A percentile compares a stretch with the other conserved stretches of the same genome.
These are phyloP conservation scores for Podaxis sp. DNA, from an alignment of 768 basidiomycete genomes.

Conservation along the genomic window DNA sequence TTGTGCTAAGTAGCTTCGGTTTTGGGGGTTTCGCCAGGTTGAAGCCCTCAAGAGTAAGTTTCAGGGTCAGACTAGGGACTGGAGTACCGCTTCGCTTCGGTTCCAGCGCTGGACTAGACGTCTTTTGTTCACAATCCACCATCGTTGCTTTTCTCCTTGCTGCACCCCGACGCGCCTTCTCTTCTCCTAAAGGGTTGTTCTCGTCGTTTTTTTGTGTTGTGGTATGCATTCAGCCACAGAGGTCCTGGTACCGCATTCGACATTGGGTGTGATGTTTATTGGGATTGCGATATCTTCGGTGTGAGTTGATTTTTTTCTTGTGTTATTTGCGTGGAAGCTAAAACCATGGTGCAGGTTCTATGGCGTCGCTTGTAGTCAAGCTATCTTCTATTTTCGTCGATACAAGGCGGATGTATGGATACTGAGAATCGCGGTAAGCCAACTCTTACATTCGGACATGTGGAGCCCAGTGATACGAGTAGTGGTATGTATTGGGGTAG, in stretches of 20 bases:
- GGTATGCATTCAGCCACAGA: background rate
- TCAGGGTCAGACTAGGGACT: no score
- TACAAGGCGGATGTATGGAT: conserved; percentile 7
- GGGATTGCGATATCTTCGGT: conserved; percentile 10
- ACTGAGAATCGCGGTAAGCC: conserved; percentile 8
- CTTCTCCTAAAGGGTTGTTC: background rate
- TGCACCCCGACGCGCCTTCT: background rate
- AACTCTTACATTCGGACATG: background rate
- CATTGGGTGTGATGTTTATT: conserved; percentile 14
- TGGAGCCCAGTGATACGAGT: background rate
- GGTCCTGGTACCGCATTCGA: background rate
- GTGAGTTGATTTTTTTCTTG: background rate
- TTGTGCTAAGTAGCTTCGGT: no score
- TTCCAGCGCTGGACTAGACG: no score
- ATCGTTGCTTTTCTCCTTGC: background rate
- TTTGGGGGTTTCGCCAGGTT: no score
- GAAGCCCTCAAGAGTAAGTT: no score
- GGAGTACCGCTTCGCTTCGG: no score
- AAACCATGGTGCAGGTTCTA: conserved; percentile 7
- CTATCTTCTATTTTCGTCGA: conserved; percentile 14
- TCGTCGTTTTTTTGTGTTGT: background rate
- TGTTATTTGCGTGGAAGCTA: background rate
- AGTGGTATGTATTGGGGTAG: background rate
- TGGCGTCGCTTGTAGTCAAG: conserved; percentile 15
- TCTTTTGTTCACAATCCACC: no score